Evolutionary conservation across 352 stramenopile species (phyloP).

Genomic region (Thalassiosira sp.): DNA sequence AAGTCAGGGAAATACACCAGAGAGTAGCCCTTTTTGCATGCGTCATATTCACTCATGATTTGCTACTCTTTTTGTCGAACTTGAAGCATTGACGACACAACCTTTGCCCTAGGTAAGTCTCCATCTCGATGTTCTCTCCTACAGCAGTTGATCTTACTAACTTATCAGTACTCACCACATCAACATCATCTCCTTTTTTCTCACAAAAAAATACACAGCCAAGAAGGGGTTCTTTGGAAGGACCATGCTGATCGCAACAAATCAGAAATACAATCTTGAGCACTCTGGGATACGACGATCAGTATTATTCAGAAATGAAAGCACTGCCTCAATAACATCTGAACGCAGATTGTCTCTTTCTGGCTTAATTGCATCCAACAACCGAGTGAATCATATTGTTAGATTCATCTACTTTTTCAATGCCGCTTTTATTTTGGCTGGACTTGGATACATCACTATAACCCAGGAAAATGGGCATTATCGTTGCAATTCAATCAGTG

Average conservation of each 20-base stretch:
- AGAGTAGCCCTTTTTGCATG: too few relatives aligned
- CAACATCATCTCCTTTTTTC: not conserved
- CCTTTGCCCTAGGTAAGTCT: constrained; percentile 18
- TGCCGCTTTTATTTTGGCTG: constrained; percentile 6
- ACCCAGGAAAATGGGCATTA: constrained; percentile 11
- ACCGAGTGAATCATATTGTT: constrained; percentile 14
- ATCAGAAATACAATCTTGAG: constrained; percentile 17
- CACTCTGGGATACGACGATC: not conserved
- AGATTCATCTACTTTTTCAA: constrained; percentile 26
- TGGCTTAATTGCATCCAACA: constrained; percentile 20
- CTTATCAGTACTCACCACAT: not conserved
- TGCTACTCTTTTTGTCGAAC: too few relatives aligned
- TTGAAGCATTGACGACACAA: constrained; percentile 40
- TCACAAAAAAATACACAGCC: not conserved
- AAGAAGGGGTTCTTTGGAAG: constrained; percentile 28
- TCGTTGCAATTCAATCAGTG: constrained; percentile 3
- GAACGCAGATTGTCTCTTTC: constrained; percentile 2
- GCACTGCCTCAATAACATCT: not conserved
- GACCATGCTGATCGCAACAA: constrained; percentile 17
- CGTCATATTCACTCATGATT: too few relatives aligned
- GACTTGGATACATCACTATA: constrained; percentile 9
- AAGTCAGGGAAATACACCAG: too few relatives aligned
- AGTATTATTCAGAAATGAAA: not conserved
- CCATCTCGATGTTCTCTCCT: not conserved
- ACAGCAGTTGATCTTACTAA: not conserved